These are phyloP conservation scores for Trichoderma sp. DNA, from an alignment of 2,329 filamentous ascomycete genomes.

Conservation along the genomic window DNA sequence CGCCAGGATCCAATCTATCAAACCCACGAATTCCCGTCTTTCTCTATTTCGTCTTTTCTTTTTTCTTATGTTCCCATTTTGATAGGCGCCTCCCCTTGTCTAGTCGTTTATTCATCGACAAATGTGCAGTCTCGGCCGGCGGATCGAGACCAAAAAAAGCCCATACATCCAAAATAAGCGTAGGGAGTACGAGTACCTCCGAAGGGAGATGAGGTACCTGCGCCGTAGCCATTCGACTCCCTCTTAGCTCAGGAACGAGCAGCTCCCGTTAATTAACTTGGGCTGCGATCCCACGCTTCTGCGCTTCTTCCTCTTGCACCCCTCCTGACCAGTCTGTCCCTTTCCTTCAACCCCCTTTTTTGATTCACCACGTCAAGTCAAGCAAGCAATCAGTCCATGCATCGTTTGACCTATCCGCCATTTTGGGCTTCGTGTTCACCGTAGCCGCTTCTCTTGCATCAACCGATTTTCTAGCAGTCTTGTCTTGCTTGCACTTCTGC, in stretches of 20 bases:
- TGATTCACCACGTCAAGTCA: slow-evolving; percentile 10
- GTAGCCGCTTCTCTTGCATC: not conserved
- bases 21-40: not conserved
- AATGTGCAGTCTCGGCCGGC: not conserved
- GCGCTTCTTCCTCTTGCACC: slow-evolving; percentile 16
- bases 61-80: not conserved
- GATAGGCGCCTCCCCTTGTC: not conserved
- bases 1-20: not conserved
- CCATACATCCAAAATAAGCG: not conserved
- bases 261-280: slow-evolving; percentile 18
- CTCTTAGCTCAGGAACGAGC: slow-evolving; percentile 18
- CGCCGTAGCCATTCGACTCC: slow-evolving; percentile 2
- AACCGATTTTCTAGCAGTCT: not conserved
- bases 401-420: not conserved
- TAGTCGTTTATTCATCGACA: not conserved
- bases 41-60: not conserved
- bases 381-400: not conserved
- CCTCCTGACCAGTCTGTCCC: slow-evolving; percentile 14
- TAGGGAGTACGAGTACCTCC: not conserved
- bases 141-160: not conserved
- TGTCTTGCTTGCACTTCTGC: too few relatives aligned
- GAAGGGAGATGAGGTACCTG: slow-evolving; percentile 12
- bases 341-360: slow-evolving; percentile 8
- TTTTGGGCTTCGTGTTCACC: slow-evolving; percentile 3
- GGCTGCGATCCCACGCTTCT: slow-evolving; percentile 6